phyloP scores from a whole-genome alignment of 345 rosid species.

The Eucalyptus paniculata region DNA sequence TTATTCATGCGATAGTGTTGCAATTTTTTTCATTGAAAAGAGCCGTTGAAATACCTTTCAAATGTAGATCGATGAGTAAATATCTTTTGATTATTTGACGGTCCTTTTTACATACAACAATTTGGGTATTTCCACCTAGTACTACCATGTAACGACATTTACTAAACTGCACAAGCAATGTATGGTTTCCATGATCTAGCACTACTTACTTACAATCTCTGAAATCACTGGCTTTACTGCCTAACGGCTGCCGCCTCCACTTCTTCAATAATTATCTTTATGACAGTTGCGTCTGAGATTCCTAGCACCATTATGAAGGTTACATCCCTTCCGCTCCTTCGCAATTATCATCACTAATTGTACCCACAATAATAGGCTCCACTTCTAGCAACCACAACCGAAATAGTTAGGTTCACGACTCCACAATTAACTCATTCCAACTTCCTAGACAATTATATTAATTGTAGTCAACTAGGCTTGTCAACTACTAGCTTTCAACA shows the following conservation, averaged over 20 bases:
- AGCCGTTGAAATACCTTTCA: fast-evolving
- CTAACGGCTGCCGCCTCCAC: not conserved
- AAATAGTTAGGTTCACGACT: not conserved
- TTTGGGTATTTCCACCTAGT: not conserved
- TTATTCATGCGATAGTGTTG: not conserved
- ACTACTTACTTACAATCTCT: not conserved
- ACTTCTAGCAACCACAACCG: not conserved
- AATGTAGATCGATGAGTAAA: not conserved
- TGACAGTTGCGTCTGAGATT: not conserved
- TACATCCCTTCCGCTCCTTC: not conserved
- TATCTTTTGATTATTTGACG: not conserved
- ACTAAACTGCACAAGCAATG: not conserved
- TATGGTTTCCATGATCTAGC: not conserved
- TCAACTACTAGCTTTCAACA: not conserved
- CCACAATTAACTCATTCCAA: not conserved
- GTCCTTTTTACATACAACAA: not conserved
- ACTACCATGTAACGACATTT: not conserved
- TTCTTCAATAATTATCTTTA: not conserved
- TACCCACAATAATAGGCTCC: not conserved
- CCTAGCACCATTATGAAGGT: not conserved
- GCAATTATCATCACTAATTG: not conserved
- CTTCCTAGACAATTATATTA: not conserved
- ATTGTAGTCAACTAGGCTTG: not conserved
- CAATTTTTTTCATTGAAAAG: not conserved
- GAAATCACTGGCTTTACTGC: not conserved